A percentile compares a stretch with the other conserved stretches of the same genome.
Evolutionary conservation across 1,139 yeast species (phyloP).

Genomic region (Taphrina betulina): DNA sequence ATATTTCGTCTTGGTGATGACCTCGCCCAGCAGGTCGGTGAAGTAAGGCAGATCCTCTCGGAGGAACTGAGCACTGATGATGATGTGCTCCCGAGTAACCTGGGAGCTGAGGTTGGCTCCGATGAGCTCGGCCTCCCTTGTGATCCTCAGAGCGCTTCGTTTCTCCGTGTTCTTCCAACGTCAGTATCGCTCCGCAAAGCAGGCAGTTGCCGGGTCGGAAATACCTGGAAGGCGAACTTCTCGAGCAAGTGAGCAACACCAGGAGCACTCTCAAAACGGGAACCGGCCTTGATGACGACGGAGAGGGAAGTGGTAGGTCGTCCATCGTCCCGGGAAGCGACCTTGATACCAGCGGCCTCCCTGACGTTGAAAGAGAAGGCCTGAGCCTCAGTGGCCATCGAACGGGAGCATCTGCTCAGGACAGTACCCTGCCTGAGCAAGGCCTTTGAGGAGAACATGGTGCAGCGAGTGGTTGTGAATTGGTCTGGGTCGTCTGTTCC

Average conservation of each 20-base stretch:
- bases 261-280: slow-evolving; percentile 70
- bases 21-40: slow-evolving; percentile 81
- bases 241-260: slow-evolving; percentile 87
- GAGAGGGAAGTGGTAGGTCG: slow-evolving; percentile 68
- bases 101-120: slow-evolving; percentile 75
- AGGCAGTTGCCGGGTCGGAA: too few species aligned
- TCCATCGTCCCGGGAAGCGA: slow-evolving; percentile 51
- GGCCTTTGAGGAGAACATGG: slow-evolving; percentile 25
- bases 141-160: slow-evolving; percentile 87
- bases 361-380: slow-evolving; percentile 29
- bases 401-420: slow-evolving; percentile 16
- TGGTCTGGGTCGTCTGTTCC: too few species aligned
- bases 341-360: slow-evolving; percentile 44
- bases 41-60: slow-evolving; percentile 88
- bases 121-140: slow-evolving; percentile 90
- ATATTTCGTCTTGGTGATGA: slow-evolving; percentile 60
- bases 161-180: slow-evolving; percentile 70
- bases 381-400: slow-evolving; percentile 28
- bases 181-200: neutral
- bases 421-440: slow-evolving; percentile 26
- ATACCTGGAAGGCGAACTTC: slow-evolving; percentile 65
- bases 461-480: too few species aligned
- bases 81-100: slow-evolving; percentile 80
- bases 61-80: slow-evolving; percentile 77
- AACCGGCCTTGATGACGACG: slow-evolving; percentile 82